A percentile compares a stretch with the other conserved stretches of the same genome.
Conservation (phyloP, 179 eudicot species). For the Beta lomatogona region DNA sequence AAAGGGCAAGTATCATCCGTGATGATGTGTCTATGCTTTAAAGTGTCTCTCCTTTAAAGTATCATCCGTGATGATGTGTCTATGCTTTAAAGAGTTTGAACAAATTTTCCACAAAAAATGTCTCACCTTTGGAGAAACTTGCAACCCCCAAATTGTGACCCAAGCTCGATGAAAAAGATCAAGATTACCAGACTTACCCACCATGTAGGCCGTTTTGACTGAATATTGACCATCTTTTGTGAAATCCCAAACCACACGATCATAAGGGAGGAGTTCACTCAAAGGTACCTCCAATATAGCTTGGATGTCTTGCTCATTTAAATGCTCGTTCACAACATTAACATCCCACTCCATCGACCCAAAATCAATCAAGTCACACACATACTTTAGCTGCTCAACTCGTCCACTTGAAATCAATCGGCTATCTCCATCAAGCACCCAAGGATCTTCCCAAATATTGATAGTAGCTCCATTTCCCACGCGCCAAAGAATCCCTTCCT, state of each 20-base stretch:
- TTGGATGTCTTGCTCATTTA: background rate
- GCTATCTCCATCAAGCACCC: background rate
- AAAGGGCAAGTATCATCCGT: background rate
- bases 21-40: background rate
- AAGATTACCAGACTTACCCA: background rate
- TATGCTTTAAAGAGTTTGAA: background rate
- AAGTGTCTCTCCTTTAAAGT: no score
- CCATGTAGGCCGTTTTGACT: background rate
- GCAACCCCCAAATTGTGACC: background rate
- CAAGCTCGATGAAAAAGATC: background rate
- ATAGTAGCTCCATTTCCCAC: background rate
- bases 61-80: no score
- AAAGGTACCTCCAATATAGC: background rate
- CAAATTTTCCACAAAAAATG: background rate
- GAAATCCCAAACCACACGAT: background rate
- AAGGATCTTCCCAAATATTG: background rate
- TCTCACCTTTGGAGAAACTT: background rate
- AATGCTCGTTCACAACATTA: background rate
- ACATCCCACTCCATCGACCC: background rate
- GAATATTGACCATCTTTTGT: background rate
- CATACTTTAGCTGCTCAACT: background rate
- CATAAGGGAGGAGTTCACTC: background rate
- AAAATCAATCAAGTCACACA: background rate
- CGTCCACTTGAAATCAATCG: accelerated
- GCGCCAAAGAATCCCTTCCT: background rate